Conservation (phyloP, 2,329 filamentous ascomycete genomes). For the Colletotrichum sp. region DNA sequence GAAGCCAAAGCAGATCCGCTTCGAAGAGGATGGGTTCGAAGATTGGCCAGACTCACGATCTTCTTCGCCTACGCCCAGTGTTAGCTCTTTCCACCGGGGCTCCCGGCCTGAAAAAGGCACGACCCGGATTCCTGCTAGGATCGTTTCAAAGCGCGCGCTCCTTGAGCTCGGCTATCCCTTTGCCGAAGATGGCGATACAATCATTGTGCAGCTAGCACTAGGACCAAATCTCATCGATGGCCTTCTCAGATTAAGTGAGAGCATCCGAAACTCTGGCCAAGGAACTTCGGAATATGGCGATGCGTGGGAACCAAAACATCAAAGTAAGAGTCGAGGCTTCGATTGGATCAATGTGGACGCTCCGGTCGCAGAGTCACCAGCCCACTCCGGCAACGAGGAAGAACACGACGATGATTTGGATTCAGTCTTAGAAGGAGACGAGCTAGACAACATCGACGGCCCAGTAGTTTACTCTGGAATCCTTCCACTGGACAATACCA, state of each 20-base stretch:
- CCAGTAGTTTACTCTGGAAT: not conserved
- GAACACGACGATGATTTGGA: not conserved
- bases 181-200: slow-evolving; percentile 81
- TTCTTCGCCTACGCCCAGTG: not conserved
- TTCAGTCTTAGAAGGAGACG: not conserved
- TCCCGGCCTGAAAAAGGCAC: slow-evolving; percentile 76
- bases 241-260: slow-evolving; percentile 79
- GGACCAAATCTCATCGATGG: slow-evolving; percentile 92
- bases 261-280: not conserved
- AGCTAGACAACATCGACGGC: not conserved
- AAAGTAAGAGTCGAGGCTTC: not conserved
- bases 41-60: not conserved
- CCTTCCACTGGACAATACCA: not conserved
- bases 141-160: slow-evolving; percentile 82
- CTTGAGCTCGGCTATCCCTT: slow-evolving; percentile 87
- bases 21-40: not conserved
- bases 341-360: not conserved
- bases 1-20: not conserved
- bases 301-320: not conserved
- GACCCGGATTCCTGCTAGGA: slow-evolving; percentile 81
- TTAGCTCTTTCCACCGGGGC: not conserved
- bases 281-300: not conserved
- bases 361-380: not conserved
- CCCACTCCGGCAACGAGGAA: not conserved
- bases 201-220: slow-evolving; percentile 82